Conservation (phyloP, 2,329 filamentous ascomycete genomes). For the Remersonia thermophila region DNA sequence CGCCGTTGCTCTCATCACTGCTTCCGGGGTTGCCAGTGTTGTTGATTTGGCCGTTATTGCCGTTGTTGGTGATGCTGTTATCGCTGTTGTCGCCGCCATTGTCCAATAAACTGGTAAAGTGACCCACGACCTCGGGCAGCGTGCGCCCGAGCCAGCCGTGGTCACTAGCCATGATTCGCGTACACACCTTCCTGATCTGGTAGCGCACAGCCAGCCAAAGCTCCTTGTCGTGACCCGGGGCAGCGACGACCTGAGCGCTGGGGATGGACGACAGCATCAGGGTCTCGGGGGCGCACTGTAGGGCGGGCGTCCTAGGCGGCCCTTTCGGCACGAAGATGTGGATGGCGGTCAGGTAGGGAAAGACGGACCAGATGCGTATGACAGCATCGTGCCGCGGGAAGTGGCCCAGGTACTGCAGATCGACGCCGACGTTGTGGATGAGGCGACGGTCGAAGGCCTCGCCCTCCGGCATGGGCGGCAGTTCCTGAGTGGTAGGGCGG, state of each 20-base stretch:
- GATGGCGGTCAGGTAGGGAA: constrained; percentile 4
- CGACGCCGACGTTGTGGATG: constrained; percentile 8
- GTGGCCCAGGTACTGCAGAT: constrained; percentile 8
- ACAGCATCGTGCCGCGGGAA: constrained; percentile 4
- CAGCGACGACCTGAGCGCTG: constrained; percentile 2
- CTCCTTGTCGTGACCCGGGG: constrained; percentile 5
- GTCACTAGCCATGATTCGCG: constrained; percentile 2
- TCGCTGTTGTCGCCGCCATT: too few relatives aligned
- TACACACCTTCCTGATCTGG: constrained; percentile 8
- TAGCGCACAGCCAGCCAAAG: constrained; percentile 9
- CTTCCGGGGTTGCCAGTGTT: too few relatives aligned
- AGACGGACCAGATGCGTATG: constrained; percentile 7
- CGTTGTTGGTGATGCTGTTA: too few relatives aligned
- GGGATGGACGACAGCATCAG: constrained; percentile 4
- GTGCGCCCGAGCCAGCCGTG: constrained; percentile 3
- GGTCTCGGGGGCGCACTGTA: constrained; percentile 1
- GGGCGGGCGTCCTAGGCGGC: constrained; percentile 2
- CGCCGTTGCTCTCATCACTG: too few relatives aligned
- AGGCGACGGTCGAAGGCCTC: neutral
- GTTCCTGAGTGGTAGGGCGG: neutral
- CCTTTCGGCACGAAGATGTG: constrained; percentile 11
- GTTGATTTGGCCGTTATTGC: too few relatives aligned
- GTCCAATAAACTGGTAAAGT: constrained; percentile 3
- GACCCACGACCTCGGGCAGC: constrained; percentile 5
- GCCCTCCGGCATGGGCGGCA: neutral